Evolutionary conservation across 2,329 filamentous ascomycete species (phyloP), one percentile per base, ranked within the genome.

Genomic region (Colletotrichum incanum): DNA sequence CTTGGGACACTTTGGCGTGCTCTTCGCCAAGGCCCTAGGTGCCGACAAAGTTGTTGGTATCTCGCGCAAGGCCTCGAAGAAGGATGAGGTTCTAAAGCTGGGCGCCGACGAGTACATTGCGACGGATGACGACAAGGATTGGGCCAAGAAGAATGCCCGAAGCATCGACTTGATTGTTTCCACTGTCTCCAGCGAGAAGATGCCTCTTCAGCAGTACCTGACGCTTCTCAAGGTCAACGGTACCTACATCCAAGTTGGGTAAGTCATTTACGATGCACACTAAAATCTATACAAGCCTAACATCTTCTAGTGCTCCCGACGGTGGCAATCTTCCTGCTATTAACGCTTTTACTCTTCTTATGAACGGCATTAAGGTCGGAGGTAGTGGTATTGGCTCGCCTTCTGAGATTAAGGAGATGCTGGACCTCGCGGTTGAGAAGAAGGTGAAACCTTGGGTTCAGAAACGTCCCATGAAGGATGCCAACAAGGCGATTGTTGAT

Each of bases 11-110:
- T 90, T 93, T 75, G 92, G 89, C 1, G 81, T 94, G 6, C 80
- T 93, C 34, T 93, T 90, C 75, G 92, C 93, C 1, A 91, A 90
- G 79, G 92, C 92, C 0, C 79, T 94, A 6, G 89, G 88, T 8
- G 89, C 88, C 16, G 88, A 92, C 58, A 85, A 86, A 58, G 87
- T 92, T 8, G 85, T 90, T 2, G 90, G 86, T 3, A 91, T 91
- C 76, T 91, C 88, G 11, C 85, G 89, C 39, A 85, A 81, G n/a
- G 81, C 79, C 2, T 79, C 77, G 59, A 92, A 92, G 83, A 83
- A 82, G 59, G 83, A 84, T 0, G 90, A 92, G 75, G 88, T 88
- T 0, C 77, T 86, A 54, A 84, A 85, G 63, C 84, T 92, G 79
- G 90, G 90, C 23, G 90, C 89, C 5, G 87, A 89, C 79, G 85